Evolutionary conservation across 179 eudicot genomes (phyloP).

Genomic region (Sideroxylon spinosum): DNA sequence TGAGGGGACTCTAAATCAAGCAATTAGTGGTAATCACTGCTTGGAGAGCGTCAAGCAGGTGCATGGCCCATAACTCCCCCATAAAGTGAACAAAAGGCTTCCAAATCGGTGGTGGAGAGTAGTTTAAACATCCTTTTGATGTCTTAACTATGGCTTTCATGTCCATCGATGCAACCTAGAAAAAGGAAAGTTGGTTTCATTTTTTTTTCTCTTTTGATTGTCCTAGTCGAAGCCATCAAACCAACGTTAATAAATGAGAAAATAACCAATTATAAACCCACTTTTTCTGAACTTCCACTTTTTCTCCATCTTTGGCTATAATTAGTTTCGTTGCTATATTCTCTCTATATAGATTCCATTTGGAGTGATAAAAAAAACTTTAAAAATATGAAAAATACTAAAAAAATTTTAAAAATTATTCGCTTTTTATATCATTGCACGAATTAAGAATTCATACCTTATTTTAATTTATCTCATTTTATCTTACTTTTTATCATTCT

Average conservation of each 20-base stretch:
- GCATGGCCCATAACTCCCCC: not conserved
- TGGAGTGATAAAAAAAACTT: too few species aligned
- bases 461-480: too few species aligned
- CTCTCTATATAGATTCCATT: too few species aligned
- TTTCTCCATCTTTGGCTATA: not conserved
- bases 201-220: not conserved
- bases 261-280: not conserved
- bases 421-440: too few species aligned
- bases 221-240: not conserved
- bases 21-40: too few species aligned
- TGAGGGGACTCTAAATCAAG: too few species aligned
- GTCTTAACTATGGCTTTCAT: conserved; percentile 14
- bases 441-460: too few species aligned
- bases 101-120: not conserved
- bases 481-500: too few species aligned
- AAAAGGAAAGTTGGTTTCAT: not conserved
- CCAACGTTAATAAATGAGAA: not conserved
- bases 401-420: too few species aligned
- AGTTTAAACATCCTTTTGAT: conserved; percentile 16
- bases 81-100: not conserved
- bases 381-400: too few species aligned
- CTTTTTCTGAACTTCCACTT: not conserved
- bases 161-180: not conserved
- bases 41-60: not conserved
- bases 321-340: not conserved